Base-by-base conservation (phyloP, 768 basidiomycete species). In the Tricholoma sp. region DNA sequence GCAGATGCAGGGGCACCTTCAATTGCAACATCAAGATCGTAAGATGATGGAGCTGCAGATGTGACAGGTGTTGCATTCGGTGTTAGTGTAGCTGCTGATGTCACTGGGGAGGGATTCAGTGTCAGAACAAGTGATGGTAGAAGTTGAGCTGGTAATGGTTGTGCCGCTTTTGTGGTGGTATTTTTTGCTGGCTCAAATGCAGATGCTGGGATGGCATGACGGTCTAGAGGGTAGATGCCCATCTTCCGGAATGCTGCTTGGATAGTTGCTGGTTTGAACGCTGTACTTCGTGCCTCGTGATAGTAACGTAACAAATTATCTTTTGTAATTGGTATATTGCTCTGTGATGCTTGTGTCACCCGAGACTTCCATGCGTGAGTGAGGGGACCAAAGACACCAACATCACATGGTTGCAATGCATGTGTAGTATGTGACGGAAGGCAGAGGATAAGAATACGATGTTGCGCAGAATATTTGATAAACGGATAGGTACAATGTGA, bases 211-310 rank as follows among this genome's bases (percentile, higher is more conserved):
- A 68, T 64, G 13, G 53, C 50, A 48, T 39, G 17, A 29, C 17
- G 51, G 53, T 68, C 50, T 2, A 67, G 24, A 17, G 64, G 67
- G 18, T 50, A 60, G 28, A 68, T 66, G 3, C 69, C 66, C 13
- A 57, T 66, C 51, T 63, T 62, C 17, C 41, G 5, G 32, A 61
- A 70, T 33, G 66, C 58, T 11, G 59, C 15, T 4, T 20, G n/a
- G 50, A 69, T 70, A 1, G 65, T 69, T 15, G 50, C 20, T 10
- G 39, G 29, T 31, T 63, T 68, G 10, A 68, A 50, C 1, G 58
- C 59, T 3, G 34, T 9, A 15, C 20, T 33, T 24, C 65, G 57
- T 31, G 63, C 65, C 4, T 29, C 32, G 13, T 47, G 17, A 47
- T 61, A 59, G 53, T 59, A 37, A 20, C n/a, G 8, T 12, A 59